Base-by-base conservation (phyloP, 176 grass and related monocot genomes). In the Luzula sylvatica region DNA sequence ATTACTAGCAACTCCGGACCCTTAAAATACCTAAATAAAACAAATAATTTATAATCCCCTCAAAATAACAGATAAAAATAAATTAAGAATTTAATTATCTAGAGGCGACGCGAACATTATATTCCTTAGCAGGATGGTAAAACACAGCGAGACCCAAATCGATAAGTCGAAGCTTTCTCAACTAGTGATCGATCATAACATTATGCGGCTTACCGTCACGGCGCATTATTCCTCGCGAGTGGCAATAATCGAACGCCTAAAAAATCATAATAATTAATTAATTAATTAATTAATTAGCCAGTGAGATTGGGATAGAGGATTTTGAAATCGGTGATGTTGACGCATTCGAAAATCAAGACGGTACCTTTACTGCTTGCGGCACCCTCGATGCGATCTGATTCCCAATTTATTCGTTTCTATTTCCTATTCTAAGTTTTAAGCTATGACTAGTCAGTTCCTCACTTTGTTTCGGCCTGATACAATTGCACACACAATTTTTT, bases 211-310 rank as follows among this genome's bases (percentile, higher is more conserved):
- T 87, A 29, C 81, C 83, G 77, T 87, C 83, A 5, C 83, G 83
- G 46, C 81, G 83, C 77, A 87, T 87, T 65, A 87, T 87, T 58
- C 83, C 83, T 77, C 77, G 77, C 20, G 83, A 87, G 62, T 87
- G 83, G 32, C 77, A 87, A 68, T 87, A 81, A 66, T 81, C 77
- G 53, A 87, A 52, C 48, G 83, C 83, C 83, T 87, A 59, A 52
- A 39, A 62, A 69, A 58, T 7, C 29, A 49, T 26, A 27, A 29
- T 28, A 6, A 13, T 3, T 45, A 64, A 28, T 14, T 9, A 22
- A 29, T 20, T 64, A 46, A 21, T 21, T 21, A 51, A 51, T 51
- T 6, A 8, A 0, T 17, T 87, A 87, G 38, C 81, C 83, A 69
- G 83, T 81, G 47, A 87, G 69, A 40, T 76, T 87, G 26, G 83